phyloP scores from a whole-genome alignment of 371 early-diverging fungal species.

The Blastocladiella emersonii region DNA sequence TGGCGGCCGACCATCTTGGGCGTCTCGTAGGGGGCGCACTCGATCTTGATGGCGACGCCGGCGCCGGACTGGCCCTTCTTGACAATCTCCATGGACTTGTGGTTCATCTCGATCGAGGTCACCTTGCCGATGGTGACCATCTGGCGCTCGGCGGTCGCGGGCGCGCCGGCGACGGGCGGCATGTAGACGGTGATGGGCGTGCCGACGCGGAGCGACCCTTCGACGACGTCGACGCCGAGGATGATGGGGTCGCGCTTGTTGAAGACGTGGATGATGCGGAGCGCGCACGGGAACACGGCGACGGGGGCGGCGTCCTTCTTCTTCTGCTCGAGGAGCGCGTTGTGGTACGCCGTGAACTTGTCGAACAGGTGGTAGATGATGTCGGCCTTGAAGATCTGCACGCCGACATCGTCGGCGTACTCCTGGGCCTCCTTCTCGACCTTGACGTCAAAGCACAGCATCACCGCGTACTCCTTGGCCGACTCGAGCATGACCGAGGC shows the following conservation, averaged over 20 bases:
- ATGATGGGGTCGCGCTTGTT: slow-evolving; percentile 96
- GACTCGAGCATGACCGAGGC: slow-evolving; percentile 87
- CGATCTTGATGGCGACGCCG: slow-evolving; percentile 95
- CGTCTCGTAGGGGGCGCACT: slow-evolving; percentile 68
- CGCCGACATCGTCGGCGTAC: slow-evolving; percentile 81
- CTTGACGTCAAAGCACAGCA: slow-evolving; percentile 99
- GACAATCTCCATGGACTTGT: slow-evolving; percentile 70
- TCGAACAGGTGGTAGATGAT: slow-evolving; percentile 99
- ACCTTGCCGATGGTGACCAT: slow-evolving; percentile 80
- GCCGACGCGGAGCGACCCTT: slow-evolving; percentile 83
- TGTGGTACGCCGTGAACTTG: slow-evolving; percentile 72
- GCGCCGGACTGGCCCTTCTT: slow-evolving; percentile 73
- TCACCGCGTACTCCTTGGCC: slow-evolving; percentile 77
- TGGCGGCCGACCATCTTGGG: slow-evolving; percentile 93
- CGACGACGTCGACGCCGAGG: slow-evolving; percentile 93
- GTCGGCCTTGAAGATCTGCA: slow-evolving; percentile 93
- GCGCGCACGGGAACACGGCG: slow-evolving; percentile 93
- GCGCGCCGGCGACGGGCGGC: slow-evolving; percentile 25
- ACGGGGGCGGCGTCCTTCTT: slow-evolving; percentile 74
- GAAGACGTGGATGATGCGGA: slow-evolving; percentile 92
- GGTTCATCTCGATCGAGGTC: slow-evolving; percentile 92
- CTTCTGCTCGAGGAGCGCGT: slow-evolving; percentile 61
- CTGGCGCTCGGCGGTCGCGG: slow-evolving; percentile 55
- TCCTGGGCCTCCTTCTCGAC: slow-evolving; percentile 93
- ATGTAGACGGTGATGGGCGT: slow-evolving; percentile 93